These are phyloP conservation scores for Beauveria scarabaeidicola DNA, from an alignment of 2,329 filamentous ascomycete genomes.

Conservation along the genomic window DNA sequence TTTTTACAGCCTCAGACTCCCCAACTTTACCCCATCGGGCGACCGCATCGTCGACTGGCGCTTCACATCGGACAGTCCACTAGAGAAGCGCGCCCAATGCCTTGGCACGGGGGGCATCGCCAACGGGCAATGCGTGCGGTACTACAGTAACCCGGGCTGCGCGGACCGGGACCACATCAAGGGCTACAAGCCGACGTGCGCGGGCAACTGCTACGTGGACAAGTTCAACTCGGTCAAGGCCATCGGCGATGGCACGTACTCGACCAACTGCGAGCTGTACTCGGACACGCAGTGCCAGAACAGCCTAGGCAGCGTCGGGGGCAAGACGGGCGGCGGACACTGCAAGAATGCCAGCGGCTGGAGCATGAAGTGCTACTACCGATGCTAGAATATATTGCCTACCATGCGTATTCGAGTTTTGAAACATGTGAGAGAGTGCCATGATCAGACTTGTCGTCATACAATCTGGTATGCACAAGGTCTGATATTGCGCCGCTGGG, in stretches of 20 bases:
- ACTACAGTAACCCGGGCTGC: constrained; percentile 9
- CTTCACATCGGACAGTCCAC: background rate
- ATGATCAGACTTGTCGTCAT: no score
- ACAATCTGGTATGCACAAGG: no score
- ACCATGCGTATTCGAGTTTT: no score
- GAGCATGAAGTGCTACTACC: constrained; percentile 13
- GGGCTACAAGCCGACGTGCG: constrained; percentile 12
- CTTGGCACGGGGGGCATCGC: background rate
- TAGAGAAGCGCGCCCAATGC: constrained; percentile 5
- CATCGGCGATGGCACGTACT: constrained; percentile 8
- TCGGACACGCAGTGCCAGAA: constrained; percentile 8
- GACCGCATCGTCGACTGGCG: constrained; percentile 8
- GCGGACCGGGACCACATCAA: constrained; percentile 9
- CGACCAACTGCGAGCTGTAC: constrained; percentile 12
- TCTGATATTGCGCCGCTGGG: no score
- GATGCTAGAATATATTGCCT: background rate
- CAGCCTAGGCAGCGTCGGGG: background rate
- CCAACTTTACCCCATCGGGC: constrained; percentile 6
- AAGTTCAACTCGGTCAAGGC: constrained; percentile 6
- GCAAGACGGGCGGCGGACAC: background rate
- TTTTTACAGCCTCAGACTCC: constrained; percentile 10
- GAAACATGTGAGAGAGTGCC: no score
- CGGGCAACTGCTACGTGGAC: constrained; percentile 12
- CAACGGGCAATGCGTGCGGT: constrained; percentile 9
- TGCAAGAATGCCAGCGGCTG: background rate